Base-by-base conservation (phyloP, 2,329 filamentous ascomycete species). In the Didymella sp. region DNA sequence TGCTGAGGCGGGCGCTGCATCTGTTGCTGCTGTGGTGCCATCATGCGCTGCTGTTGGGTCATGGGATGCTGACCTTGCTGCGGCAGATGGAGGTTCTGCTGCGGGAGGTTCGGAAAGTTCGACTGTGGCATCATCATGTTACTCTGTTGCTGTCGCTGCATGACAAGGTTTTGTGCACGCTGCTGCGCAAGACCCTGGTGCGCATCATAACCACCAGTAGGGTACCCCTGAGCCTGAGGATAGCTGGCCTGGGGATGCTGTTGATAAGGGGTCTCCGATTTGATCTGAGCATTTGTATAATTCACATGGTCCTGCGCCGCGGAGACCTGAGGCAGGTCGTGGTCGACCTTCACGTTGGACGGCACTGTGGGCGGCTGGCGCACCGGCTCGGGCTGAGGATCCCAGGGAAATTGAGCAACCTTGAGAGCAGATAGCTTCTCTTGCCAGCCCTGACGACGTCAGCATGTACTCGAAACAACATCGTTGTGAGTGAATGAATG, bases 341-440 rank as follows among this genome's bases (percentile, higher is more conserved):
- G 58, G 46, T 78, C 74, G 1, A 62, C 51, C 62, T 73, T 74
- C 48, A 73, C 73, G 55, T 78, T 78, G n/a, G 76, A 77, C 12
- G 77, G 76, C 37, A 78, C 70, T 1, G 75, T 76, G n/a, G 76
- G 73, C 31, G 74, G 72, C 56, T 77, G 76, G 61, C 74, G 75
- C 48, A 85, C 84, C 49, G 90, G 88, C 54, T 74, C 72, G 21
- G 71, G 72, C 51, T 72, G 88, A 40, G 95, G 94, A 73, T 99
- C 95, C 95, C 95, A 99, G 11, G 95, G 94, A 75, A 98, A 97
- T 55, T 86, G 82, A 58, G 95, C 95, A 60, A 98, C 89, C 64
- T 89, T 87, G 64, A 96, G 87, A 66, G 87, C 87, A 1, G 93
- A 90, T 31, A 99, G 84, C 78, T 96, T 97, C 69, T 88, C 84